A percentile compares a stretch with the other conserved stretches of the same genome.
Conservation (phyloP, 768 basidiomycete genomes). For the Clavulina sp. region DNA sequence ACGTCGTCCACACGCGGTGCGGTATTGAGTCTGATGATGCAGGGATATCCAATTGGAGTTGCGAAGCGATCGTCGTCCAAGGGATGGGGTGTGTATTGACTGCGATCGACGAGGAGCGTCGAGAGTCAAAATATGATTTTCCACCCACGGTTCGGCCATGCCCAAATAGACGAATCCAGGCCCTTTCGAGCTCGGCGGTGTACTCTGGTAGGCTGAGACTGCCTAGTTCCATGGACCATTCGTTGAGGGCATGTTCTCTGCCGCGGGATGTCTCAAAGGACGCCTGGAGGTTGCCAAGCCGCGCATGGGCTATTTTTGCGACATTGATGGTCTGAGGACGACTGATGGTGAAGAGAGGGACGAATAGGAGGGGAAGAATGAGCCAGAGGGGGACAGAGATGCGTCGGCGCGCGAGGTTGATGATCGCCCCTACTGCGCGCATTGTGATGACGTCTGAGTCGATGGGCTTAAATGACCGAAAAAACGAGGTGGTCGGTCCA, state of each 20-base stretch:
- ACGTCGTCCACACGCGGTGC: background rate
- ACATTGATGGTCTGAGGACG: background rate
- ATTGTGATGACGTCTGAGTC: no score
- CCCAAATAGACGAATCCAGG: background rate
- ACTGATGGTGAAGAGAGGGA: background rate
- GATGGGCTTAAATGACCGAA: no score
- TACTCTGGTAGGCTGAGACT: background rate
- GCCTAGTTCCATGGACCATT: background rate
- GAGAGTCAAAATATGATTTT: background rate
- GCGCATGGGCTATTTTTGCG: background rate
- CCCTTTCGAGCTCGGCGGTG: background rate
- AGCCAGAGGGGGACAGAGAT: no score
- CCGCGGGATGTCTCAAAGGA: background rate
- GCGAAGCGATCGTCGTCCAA: background rate
- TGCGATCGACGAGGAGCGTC: background rate
- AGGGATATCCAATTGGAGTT: background rate
- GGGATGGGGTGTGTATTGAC: no score
- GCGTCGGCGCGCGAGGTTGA: no score
- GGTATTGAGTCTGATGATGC: background rate
- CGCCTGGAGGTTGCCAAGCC: background rate
- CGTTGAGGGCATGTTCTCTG: background rate
- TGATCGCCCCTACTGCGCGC: no score
- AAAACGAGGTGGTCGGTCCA: no score
- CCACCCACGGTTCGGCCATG: background rate
- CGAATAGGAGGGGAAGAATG: background rate